phyloP scores from a whole-genome alignment of 2,329 filamentous ascomycete genomes.

The Pyricularia pennisetigena region DNA sequence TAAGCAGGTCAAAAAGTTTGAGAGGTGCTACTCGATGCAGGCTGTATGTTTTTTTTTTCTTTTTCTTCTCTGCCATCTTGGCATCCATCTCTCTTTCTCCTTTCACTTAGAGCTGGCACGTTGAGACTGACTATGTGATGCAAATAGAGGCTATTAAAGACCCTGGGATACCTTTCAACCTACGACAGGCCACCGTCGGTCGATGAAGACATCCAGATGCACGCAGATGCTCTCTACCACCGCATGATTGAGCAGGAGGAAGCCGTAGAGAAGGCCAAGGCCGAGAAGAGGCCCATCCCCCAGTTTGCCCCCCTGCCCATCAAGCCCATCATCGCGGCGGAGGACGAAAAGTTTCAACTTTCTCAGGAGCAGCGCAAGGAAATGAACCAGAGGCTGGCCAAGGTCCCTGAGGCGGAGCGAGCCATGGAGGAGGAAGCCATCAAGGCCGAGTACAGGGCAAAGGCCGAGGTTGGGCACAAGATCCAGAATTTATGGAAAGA shows the following conservation, averaged over 20 bases:
- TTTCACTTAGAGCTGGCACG: background rate
- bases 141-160: slow-evolving; percentile 71
- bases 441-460: slow-evolving; percentile 50
- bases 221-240: slow-evolving; percentile 84
- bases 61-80: slow-evolving; percentile 18
- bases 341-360: slow-evolving; percentile 15
- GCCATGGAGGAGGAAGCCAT: slow-evolving; percentile 54
- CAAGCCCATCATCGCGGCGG: slow-evolving; percentile 13
- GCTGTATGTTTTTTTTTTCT: slow-evolving; percentile 38
- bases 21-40: slow-evolving; percentile 85
- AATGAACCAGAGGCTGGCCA: slow-evolving; percentile 45
- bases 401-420: slow-evolving; percentile 47
- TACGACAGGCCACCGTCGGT: slow-evolving; percentile 53
- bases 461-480: slow-evolving; percentile 46
- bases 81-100: background rate
- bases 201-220: slow-evolving; percentile 89
- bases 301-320: slow-evolving; percentile 48
- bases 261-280: slow-evolving; percentile 59
- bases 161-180: slow-evolving; percentile 73
- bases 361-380: slow-evolving; percentile 37
- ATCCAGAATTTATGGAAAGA: slow-evolving; percentile 46
- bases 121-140: too few relatives aligned
- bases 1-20: slow-evolving; percentile 65
- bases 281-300: slow-evolving; percentile 47
- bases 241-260: slow-evolving; percentile 77